Evolutionary conservation across 2,329 filamentous ascomycete species (phyloP), one percentile per base, ranked within the genome.

Genomic region (Xylariaceae sp.): DNA sequence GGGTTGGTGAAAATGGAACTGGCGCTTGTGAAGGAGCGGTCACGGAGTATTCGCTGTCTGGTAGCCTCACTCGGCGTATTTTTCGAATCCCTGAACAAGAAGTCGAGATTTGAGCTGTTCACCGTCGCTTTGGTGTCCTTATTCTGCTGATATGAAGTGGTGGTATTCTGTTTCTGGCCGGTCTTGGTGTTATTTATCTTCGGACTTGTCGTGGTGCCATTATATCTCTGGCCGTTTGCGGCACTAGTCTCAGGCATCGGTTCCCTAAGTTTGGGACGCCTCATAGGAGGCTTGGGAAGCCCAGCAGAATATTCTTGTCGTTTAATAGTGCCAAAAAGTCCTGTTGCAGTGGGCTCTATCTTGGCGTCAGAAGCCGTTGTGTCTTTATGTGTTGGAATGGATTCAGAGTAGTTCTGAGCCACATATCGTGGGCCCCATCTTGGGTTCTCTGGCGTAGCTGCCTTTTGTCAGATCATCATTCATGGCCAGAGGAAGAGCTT

Each of bases 1-100:
- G 69, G 67, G 48, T 70, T 70, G 8, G 63, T 59, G 50, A 72
- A 74, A n/a, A 74, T 59, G 41, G 64, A 68, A 9, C 61, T 63
- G 9, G 62, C 60, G n/a, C 61, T 58, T 29, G 64, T 64, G 54
- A 69, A 76, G 21, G 70, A 67, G 31, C 60, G 59, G 21, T 73
- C 63, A 12, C 75, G 71, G 41, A 72, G 51, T 6, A 17, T 17
- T 29, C 60, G 57, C 16, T 17, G 29, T 31, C 58, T 48, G 21
- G 17, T 19, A 2, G 55, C 60, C 17, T 53, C 45, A 6, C 17
- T 29, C 19, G 28, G 8, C 12, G 53, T 64, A 28, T 65, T 67
- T 6, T 14, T 31, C 4, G 64, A 64, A 5, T 54, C 26, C 12
- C 24, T 33, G 47, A 69, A 69, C 4, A 64, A 4, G 5, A 2